Base-by-base conservation (phyloP, 345 rosid genomes). In the Brassica juncea region DNA sequence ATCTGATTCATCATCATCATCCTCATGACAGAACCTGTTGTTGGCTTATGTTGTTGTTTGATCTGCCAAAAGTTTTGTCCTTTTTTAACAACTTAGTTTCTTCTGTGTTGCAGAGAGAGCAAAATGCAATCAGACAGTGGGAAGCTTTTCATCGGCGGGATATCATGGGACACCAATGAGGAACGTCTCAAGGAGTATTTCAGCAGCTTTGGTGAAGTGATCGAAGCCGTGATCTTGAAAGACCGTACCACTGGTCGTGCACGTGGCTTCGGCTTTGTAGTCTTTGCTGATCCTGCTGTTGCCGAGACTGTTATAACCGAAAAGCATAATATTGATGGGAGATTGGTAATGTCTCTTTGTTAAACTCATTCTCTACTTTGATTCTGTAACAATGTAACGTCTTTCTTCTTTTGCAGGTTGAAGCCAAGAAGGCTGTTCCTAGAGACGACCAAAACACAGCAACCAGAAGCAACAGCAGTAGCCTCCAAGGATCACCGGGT, bases 171-270 rank as follows among this genome's bases (percentile, higher is more conserved):
- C 84, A 93, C 99, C 68, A 82, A 91, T 83, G 99, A 95, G 82
- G 99, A 93, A 35, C 91, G 93, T 66, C 93, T 95, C 81, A 93
- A 88, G 86, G 98, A 92, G 81, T 93, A 95, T 82, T 95, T 95
- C 73, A 76, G 91, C 74, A 81, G 87, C 35, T 95, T 86, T 77
- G 99, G 99, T 5, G 97, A 95, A 82, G 98, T 93, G 67, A 88
- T 89, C 82, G 99, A 95, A 71, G 99, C 97, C 34, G 97, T 95
- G 66, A 95, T 95, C 80, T 90, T 95, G 97, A 95, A 93, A 82
- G 99, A 95, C 85, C 91, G 99, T 52, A 88, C 93, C 84, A 93
- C 99, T 0, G 99, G 99, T 27, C 97, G 98, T 66, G 99, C 99
- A 65, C 99, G 99, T 69, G 99, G 99, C 61, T 95, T 95, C 64